Base-by-base conservation (phyloP, 1,139 yeast species). In the Saccharomycopsis hybrid region DNA sequence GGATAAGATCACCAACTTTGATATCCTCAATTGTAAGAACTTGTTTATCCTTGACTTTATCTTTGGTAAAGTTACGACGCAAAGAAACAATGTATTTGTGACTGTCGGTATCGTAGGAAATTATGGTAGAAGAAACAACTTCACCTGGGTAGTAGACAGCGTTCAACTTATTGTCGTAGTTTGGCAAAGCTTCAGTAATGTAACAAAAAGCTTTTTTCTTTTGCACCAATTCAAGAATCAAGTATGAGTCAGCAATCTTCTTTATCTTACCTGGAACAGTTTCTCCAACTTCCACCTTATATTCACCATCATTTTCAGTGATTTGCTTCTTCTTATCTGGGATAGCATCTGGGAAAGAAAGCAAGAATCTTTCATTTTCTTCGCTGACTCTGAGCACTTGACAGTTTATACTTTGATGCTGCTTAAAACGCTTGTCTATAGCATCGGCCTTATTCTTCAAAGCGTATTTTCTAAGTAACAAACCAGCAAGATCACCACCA, bases 401-500 rank as follows among this genome's bases (percentile, higher is more conserved):
- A 58, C 87, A 85, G 2, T 77, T 61, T 13, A 88, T 77, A 2
- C 95, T 80, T 67, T 87, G 95, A 57, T 73, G 70, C 28, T 43
- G 48, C 18, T 46, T 48, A 41, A 25, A 53, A 24, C 35, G 41
- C n/a, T 44, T 47, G 58, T 77, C 78, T 50, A 86, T 73, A 58
- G 83, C 82, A 31, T 76, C 78, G 43, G 73, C 73, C 40, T 73
- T 72, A 49, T 73, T 71, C 44, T 76, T 78, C 24, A 79, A 73
- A 18, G 90, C 83, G 60, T 83, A 82, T 62, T 83, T 82, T 53
- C 92, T 88, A 57, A 86, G 76, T 2, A 88, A 85, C 58, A 92
- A 74, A 45, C 97, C 97, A 33, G 89, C 85, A 57, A 90, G 76
- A 50, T 76, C 78, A 57, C 85, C 85, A 54, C 83, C 89, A 66